These are phyloP conservation scores for Bauhinia variegata DNA, from an alignment of 306 rosid genomes.

Conservation along the genomic window DNA sequence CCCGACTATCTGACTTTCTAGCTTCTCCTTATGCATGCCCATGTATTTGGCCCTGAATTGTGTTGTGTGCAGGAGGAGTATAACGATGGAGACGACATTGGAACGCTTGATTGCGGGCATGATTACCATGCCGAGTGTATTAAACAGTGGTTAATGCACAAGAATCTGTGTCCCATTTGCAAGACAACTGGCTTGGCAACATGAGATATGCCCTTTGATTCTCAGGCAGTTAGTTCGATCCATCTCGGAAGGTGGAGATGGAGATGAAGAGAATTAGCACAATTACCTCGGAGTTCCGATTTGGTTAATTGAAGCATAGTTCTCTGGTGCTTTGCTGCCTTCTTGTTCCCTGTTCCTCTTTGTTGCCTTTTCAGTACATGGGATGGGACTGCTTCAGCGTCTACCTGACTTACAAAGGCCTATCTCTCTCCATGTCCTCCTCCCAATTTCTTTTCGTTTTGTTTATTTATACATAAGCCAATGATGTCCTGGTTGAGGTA, in stretches of 20 bases:
- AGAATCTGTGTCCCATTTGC: constrained; percentile 95
- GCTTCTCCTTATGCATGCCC: not conserved
- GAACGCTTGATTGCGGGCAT: constrained; percentile 86
- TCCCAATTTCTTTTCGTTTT: constrained; percentile 37
- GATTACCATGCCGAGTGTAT: constrained; percentile 74
- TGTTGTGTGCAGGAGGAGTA: constrained; percentile 75
- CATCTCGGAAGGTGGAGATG: constrained; percentile 24
- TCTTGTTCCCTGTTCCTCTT: constrained; percentile 12
- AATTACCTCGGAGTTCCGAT: constrained; percentile 35
- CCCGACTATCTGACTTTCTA: not conserved
- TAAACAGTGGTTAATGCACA: constrained; percentile 83
- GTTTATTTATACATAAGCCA: constrained; percentile 48
- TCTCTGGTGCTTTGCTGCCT: constrained; percentile 41
- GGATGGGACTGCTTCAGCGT: constrained; percentile 12
- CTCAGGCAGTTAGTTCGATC: constrained; percentile 34
- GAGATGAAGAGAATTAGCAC: constrained; percentile 37
- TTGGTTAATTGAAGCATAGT: constrained; percentile 42
- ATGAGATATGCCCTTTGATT: constrained; percentile 44
- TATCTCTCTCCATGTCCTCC: not conserved
- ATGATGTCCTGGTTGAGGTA: constrained; percentile 47
- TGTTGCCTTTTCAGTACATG: constrained; percentile 17
- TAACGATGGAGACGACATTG: constrained; percentile 61
- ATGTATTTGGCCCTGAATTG: constrained; percentile 18
- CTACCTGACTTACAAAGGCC: constrained; percentile 25
- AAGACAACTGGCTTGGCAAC: constrained; percentile 80